Evolutionary conservation across 2,329 filamentous ascomycete species (phyloP).

Genomic region (Thermothelomyces thermophilus): DNA sequence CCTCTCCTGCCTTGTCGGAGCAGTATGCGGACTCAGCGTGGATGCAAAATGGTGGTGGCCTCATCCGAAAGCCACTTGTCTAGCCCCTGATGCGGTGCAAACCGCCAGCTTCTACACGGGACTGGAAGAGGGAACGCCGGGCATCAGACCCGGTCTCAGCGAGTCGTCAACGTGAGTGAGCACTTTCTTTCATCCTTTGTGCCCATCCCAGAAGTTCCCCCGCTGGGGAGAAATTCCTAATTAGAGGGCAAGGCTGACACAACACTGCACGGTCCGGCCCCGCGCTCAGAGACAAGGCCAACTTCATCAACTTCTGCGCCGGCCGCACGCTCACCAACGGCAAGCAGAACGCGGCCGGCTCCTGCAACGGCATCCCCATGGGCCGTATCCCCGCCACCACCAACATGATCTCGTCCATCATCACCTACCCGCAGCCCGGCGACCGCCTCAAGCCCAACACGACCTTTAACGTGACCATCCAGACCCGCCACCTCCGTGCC

Average conservation of each 20-base stretch:
- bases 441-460: slow-evolving; percentile 34
- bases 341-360: slow-evolving; percentile 41
- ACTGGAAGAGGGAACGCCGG: slow-evolving; percentile 29
- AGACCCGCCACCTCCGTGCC: slow-evolving; percentile 43
- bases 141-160: slow-evolving; percentile 27
- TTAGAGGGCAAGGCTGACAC: background rate
- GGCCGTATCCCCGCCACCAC: slow-evolving; percentile 44
- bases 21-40: background rate
- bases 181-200: too few species aligned
- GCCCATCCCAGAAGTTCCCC: background rate
- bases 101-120: slow-evolving; percentile 35
- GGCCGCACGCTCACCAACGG: slow-evolving; percentile 51
- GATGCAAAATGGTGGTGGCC: background rate
- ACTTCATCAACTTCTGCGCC: slow-evolving; percentile 56
- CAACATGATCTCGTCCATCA: slow-evolving; percentile 51
- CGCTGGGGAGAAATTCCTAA: background rate
- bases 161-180: slow-evolving; percentile 43
- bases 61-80: slow-evolving; percentile 15
- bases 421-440: slow-evolving; percentile 39
- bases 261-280: background rate
- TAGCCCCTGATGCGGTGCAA: slow-evolving; percentile 38
- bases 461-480: slow-evolving; percentile 43
- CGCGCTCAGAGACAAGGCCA: slow-evolving; percentile 25
- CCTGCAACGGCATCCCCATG: slow-evolving; percentile 55
- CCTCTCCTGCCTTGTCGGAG: background rate